These are phyloP conservation scores for grape (Vitis vinifera) DNA, from an alignment of 164 flowering plant species.

Conservation along the genomic window ASM3070453v1 NC_081818.1:28783001-28783500, in stretches of 20 bases:
- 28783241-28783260: background rate
- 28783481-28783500: background rate
- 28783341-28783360: background rate
- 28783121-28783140: no score
- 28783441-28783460: background rate
- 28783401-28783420: background rate
- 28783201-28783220: background rate
- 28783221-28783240: background rate
- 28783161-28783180: no score
- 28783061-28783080: no score
- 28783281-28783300: no score
- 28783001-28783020: no score
- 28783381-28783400: slow-evolving; percentile 10
- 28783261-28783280: no score
- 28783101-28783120: no score
- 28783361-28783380: background rate
- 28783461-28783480: background rate
- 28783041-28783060: no score
- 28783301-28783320: background rate
- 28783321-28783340: background rate
- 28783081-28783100: no score
- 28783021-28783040: no score
- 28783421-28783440: background rate
- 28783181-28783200: no score
- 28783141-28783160: no score